Evolutionary conservation across 192 early-diverging fungal genomes (phyloP).

Genomic region (Helicostylum pulchrum): DNA sequence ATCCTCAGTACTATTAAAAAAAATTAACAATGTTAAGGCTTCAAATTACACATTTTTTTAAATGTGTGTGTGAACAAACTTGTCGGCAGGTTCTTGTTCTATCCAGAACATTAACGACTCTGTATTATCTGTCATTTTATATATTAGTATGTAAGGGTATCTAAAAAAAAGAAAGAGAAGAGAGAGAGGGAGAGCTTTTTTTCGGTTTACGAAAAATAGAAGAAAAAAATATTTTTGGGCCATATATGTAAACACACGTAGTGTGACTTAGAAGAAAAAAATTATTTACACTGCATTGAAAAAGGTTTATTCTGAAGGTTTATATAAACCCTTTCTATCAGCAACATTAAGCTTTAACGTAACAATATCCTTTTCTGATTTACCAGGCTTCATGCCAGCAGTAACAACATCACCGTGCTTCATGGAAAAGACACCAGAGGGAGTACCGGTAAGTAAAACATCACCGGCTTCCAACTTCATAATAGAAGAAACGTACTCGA

Average conservation of each 20-base stretch:
- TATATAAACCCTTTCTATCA: constrained; percentile 20
- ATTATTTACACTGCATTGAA: too few relatives aligned
- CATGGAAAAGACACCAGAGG: constrained; percentile 84
- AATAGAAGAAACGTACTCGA: constrained; percentile 77
- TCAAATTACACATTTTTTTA: too few relatives aligned
- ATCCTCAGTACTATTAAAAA: not conserved
- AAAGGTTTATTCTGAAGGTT: not conserved
- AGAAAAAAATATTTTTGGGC: too few relatives aligned
- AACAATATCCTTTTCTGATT: constrained; percentile 18
- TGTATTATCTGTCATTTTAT: too few relatives aligned
- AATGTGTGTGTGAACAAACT: not conserved
- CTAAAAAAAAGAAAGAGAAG: too few relatives aligned
- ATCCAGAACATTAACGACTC: constrained; percentile 1
- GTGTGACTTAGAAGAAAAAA: too few relatives aligned
- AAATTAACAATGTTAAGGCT: too few relatives aligned
- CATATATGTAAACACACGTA: too few relatives aligned
- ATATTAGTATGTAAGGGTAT: too few relatives aligned
- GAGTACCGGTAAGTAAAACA: constrained; percentile 90
- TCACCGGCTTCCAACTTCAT: constrained; percentile 92
- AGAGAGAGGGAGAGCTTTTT: too few relatives aligned
- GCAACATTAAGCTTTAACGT: constrained; percentile 25
- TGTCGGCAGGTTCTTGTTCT: constrained; percentile 2
- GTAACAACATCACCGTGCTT: constrained; percentile 72
- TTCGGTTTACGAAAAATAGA: too few relatives aligned
- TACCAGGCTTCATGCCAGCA: constrained; percentile 46